Evolutionary conservation across 2,329 filamentous ascomycete genomes (phyloP).

Genomic region (Colletotrichum sp.): DNA sequence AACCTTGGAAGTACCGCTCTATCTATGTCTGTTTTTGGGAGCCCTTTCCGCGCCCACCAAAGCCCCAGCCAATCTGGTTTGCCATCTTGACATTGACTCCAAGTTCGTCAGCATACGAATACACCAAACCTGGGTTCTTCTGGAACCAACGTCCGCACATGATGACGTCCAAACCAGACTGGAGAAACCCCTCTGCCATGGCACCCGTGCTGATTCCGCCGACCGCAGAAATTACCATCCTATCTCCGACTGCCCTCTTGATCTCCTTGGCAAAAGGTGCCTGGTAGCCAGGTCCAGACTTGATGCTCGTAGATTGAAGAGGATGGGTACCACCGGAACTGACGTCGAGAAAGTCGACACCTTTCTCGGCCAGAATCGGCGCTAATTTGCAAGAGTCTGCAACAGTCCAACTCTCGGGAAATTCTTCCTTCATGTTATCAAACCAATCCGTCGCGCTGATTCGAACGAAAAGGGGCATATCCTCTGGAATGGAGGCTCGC

Average conservation of each 20-base stretch:
- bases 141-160: conserved; percentile 60
- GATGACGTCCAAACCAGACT: conserved; percentile 50
- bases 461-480: conserved; percentile 75
- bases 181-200: conserved; percentile 54
- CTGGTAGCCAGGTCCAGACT: conserved; percentile 70
- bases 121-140: conserved; percentile 63
- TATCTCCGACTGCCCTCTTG: conserved; percentile 74
- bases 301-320: conserved; percentile 54
- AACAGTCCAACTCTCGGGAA: conserved; percentile 69
- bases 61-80: conserved; percentile 62
- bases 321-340: conserved; percentile 70
- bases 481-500: conserved; percentile 65
- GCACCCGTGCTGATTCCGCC: conserved; percentile 52
- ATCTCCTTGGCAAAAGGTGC: conserved; percentile 72
- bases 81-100: conserved; percentile 50
- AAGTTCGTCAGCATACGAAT: conserved; percentile 60
- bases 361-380: conserved; percentile 64
- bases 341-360: conserved; percentile 79
- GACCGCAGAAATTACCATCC: conserved; percentile 48
- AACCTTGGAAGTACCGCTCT: not conserved
- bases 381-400: conserved; percentile 70
- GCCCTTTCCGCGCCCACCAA: conserved; percentile 41
- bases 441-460: conserved; percentile 81
- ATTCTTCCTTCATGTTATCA: conserved; percentile 59
- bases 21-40: not conserved